Conservation (phyloP, 2,329 filamentous ascomycete species). For the Aspergillus niger region DNA sequence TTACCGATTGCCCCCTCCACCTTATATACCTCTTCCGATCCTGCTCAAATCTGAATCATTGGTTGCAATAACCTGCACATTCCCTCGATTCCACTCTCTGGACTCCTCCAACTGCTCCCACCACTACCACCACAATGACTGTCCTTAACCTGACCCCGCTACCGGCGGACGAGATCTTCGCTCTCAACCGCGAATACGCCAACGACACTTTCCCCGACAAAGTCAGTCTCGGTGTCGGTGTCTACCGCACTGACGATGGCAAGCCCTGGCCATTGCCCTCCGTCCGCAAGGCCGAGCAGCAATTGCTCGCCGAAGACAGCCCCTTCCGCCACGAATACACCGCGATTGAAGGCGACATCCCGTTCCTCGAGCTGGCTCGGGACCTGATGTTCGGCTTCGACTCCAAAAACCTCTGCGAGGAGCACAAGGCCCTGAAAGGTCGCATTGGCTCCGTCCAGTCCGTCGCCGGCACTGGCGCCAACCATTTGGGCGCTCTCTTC, state of each 20-base stretch:
- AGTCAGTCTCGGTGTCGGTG: constrained; percentile 87
- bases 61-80: background rate
- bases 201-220: constrained; percentile 72
- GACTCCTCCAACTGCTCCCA: background rate
- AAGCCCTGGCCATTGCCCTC: constrained; percentile 97
- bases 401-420: constrained; percentile 55
- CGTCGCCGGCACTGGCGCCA: constrained; percentile 92
- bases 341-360: constrained; percentile 81
- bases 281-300: constrained; percentile 75
- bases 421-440: constrained; percentile 40
- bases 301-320: constrained; percentile 79
- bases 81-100: background rate
- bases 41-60: background rate
- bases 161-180: constrained; percentile 88
- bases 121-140: constrained; percentile 27
- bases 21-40: background rate
- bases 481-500: constrained; percentile 90
- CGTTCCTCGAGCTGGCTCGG: constrained; percentile 83
- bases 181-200: constrained; percentile 79
- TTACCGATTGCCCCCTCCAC: background rate
- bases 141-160: constrained; percentile 69
- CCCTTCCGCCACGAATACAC: constrained; percentile 96
- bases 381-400: constrained; percentile 71
- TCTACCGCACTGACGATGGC: constrained; percentile 86
- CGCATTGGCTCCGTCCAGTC: constrained; percentile 76